Conservation (phyloP, 768 basidiomycete genomes). For the Calvatia gigantea region DNA sequence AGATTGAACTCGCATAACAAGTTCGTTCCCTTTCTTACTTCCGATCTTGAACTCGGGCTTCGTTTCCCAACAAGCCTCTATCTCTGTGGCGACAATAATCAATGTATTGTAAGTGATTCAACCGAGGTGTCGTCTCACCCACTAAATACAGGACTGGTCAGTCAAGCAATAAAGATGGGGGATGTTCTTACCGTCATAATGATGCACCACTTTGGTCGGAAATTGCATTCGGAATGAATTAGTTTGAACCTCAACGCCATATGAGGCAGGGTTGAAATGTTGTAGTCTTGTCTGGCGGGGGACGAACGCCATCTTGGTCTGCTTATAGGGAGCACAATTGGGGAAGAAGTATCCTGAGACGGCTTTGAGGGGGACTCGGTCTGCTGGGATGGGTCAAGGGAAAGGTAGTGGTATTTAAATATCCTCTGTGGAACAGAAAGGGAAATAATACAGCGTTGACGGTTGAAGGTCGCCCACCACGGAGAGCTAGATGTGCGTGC, state of each 20-base stretch:
- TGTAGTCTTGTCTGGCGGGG: background rate
- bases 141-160: background rate
- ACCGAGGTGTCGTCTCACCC: background rate
- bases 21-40: constrained; percentile 23
- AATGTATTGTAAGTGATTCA: background rate
- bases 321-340: background rate
- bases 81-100: constrained; percentile 12
- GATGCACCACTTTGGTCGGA: constrained; percentile 3
- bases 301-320: constrained; percentile 1
- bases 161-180: background rate
- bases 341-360: background rate
- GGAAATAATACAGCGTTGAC: background rate
- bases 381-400: background rate
- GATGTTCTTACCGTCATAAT: constrained; percentile 4
- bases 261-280: background rate
- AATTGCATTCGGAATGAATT: constrained; percentile 4
- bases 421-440: background rate
- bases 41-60: constrained; percentile 20
- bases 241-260: constrained; percentile 4
- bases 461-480: constrained; percentile 11
- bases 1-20: constrained; percentile 27
- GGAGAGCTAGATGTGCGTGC: constrained; percentile 1
- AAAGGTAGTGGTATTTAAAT: constrained; percentile 2
- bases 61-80: constrained; percentile 21
- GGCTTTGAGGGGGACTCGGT: background rate